Evolutionary conservation across 2,329 filamentous ascomycete species (phyloP), one percentile per base, ranked within the genome.

Genomic region (Fusarium torulosum): DNA sequence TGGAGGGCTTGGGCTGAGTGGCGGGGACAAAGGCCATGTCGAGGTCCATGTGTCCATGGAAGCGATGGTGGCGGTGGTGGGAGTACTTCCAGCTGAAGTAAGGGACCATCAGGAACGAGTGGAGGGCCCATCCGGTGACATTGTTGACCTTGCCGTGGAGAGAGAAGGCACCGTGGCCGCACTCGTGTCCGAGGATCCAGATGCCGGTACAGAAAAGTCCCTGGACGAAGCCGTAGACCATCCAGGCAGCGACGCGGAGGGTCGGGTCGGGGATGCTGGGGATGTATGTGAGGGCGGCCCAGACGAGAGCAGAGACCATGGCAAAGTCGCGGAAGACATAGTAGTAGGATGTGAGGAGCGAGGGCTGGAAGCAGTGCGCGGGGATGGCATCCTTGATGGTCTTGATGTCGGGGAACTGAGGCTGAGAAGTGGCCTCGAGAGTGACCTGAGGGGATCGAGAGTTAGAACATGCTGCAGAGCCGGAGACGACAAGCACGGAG

Each of bases 21-120:
- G 79, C 78, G 45, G 88, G 88, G 17, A 90, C 87, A 63, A 89
- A 90, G 20, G 85, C 87, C 75, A 88, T 89, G 75, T 91, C 89
- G 80, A 88, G 88, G 59, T 88, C 84, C 80, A 90, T 88, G 79
- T 91, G 85, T 67, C 88, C 88, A 43, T 87, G 88, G 78, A 86
- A 90, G 68, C 85, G 86, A 79, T 93, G 90, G 78, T 92, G 90
- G 50, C 89, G 85, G 60, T 85, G 84, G 77, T 93, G 90, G 31
- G 86, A 89, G 75, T 88, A 88, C 79, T 90, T 88, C 90, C 90
- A 92, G 47, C 86, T 88, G 80, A 91, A 91, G 80, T 89, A 93
- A 5, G 90, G 90, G 4, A 90, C 89, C 64, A 90, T 77, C 38
- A 92, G 82, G 60, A 84, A 81, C 8, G 87, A 90, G 82, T 92